These are phyloP conservation scores for Rhodotorula babjevae DNA, from an alignment of 768 basidiomycete species.

Conservation along the genomic window DNA sequence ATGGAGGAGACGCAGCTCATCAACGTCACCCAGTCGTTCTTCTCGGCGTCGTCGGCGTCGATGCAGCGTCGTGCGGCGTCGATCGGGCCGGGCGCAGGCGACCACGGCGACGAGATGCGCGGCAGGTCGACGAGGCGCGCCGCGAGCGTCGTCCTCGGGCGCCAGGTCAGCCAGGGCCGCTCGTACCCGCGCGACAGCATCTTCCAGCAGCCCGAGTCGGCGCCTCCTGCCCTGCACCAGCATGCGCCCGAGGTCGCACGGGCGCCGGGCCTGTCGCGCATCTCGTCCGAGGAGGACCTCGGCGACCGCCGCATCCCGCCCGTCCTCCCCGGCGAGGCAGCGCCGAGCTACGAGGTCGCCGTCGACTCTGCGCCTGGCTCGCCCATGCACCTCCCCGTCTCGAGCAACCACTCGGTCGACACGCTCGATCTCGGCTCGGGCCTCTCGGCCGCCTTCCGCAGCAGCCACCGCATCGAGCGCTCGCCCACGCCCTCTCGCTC, in stretches of 20 bases:
- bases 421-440: not conserved
- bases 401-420: not conserved
- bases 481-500: slow-evolving; percentile 25
- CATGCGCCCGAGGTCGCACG: not conserved
- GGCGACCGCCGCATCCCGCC: slow-evolving; percentile 2
- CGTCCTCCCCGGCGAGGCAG: slow-evolving; percentile 23
- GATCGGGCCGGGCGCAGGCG: slow-evolving; percentile 50
- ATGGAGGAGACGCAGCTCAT: slow-evolving; percentile 72
- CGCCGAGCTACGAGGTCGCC: slow-evolving; percentile 34
- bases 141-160: slow-evolving; percentile 22
- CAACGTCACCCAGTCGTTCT: slow-evolving; percentile 66
- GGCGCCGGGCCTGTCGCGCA: slow-evolving; percentile 12
- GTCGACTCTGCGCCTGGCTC: slow-evolving; percentile 16
- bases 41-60: slow-evolving; percentile 56
- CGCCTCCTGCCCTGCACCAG: not conserved
- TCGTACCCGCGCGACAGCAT: slow-evolving; percentile 26
- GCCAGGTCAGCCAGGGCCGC: slow-evolving; percentile 26
- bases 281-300: slow-evolving; percentile 19
- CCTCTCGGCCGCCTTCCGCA: not conserved
- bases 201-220: not conserved
- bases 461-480: not conserved
- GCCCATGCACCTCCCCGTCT: not conserved
- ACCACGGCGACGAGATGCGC: slow-evolving; percentile 20
- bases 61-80: slow-evolving; percentile 54
- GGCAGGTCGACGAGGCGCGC: slow-evolving; percentile 21